Base-by-base conservation (phyloP, 106 monocot genomes). In the Dendrobium catenatum region DNA sequence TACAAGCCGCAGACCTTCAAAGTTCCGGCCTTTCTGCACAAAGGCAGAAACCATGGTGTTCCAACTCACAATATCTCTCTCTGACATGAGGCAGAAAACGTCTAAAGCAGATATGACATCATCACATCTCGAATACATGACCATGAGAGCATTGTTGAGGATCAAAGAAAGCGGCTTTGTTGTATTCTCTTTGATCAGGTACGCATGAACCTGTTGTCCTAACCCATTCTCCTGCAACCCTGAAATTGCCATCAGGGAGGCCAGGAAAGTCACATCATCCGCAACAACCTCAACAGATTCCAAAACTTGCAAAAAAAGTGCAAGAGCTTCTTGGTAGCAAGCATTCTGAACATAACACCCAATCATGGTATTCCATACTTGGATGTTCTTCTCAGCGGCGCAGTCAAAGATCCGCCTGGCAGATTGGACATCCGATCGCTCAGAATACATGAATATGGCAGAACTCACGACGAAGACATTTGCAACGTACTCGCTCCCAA, bases 351-450 rank as follows among this genome's bases (percentile, higher is more conserved):
- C 91, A 78, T 87, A 95, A 40, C 88, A 89, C n/a, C 90, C 85
- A n/a, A 99, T 95, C 98, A 99, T 95, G 10, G 98, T 87, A 76
- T 99, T 99, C 98, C 98, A 95, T 1, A 99, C 88, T 75, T 99
- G 91, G 9, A 81, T 81, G 77, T 95, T 99, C 83, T 78, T 93
- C 80, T 80, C 73, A 8, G 31, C 37, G 5, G 91, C 85, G 55
- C 8, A 64, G 74, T 89, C 91, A 79, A 99, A 99, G 8, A 90
- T 75, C 78, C 16, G 48, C 75, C 90, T 84, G 22, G 91, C 91
- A 7, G 85, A 84, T 56, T 68, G 20, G 37, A 90, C 19, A 37
- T 95, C 84, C 1, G 76, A 82, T 7, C 93, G 51, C 70, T 93
- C 90, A 31, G 89, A 89, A 37, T 84, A 93, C 89, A 90, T 87